Evolutionary conservation across 805 yeast species (phyloP).

Genomic region (Hanseniaspora meyeri): DNA sequence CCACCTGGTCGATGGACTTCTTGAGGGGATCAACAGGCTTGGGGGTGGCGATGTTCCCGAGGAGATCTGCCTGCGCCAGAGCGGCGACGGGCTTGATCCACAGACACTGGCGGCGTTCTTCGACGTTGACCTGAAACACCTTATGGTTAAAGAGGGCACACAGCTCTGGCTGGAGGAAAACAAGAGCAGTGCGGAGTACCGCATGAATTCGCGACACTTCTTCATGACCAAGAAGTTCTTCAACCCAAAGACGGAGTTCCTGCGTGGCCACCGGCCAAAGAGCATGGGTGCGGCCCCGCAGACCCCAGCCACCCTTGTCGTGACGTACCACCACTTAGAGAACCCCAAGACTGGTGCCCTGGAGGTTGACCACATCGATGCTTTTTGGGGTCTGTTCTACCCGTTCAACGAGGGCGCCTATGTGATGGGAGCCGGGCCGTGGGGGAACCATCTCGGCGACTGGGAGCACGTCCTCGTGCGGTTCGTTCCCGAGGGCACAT

Average conservation of each 20-base stretch:
- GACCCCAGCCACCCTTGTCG: background rate
- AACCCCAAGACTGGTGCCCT: constrained; percentile 29
- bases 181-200: background rate
- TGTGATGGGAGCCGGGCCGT: constrained; percentile 96
- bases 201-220: background rate
- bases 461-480: constrained; percentile 94
- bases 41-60: background rate
- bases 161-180: background rate
- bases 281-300: constrained; percentile 3
- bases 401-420: constrained; percentile 90
- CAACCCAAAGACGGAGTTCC: background rate
- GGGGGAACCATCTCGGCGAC: constrained; percentile 94
- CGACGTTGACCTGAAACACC: background rate
- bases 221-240: constrained; percentile 3
- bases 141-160: background rate
- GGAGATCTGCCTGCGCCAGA: background rate
- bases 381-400: constrained; percentile 92
- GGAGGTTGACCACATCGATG: constrained; percentile 41
- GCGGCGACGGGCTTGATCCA: background rate
- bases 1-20: background rate
- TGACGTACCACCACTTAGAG: background rate
- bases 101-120: background rate
- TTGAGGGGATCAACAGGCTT: background rate
- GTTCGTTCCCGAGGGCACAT: constrained; percentile 35
- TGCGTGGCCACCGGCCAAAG: background rate